These are phyloP conservation scores for Cyclotella kingstonii DNA, from an alignment of 108 stramenopile genomes.

Conservation along the genomic window DNA sequence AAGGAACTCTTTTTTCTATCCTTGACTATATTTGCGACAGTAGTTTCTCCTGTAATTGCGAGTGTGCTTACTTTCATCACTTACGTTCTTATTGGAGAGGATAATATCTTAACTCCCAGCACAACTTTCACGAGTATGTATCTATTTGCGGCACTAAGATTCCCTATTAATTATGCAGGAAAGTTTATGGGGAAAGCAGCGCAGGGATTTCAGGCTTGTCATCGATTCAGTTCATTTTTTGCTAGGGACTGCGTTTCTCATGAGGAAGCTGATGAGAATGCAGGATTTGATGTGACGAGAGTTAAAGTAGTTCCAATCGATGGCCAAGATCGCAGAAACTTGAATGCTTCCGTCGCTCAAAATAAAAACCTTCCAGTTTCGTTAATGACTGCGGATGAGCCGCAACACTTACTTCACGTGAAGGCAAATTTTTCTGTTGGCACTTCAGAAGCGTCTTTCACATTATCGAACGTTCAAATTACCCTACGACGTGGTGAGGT, in stretches of 20 bases:
- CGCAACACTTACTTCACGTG: constrained; percentile 5
- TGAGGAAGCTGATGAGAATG: too few relatives aligned
- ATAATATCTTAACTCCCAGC: constrained; percentile 53
- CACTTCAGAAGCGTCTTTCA: constrained; percentile 39
- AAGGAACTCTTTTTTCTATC: constrained; percentile 71
- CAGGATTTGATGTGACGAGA: constrained; percentile 8
- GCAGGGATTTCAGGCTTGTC: constrained; percentile 62
- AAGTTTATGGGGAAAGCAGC: constrained; percentile 68
- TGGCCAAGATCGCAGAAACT: too few relatives aligned
- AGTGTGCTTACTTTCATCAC: constrained; percentile 65
- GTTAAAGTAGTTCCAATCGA: not conserved
- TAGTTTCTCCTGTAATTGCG: constrained; percentile 67
- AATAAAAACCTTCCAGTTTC: not conserved
- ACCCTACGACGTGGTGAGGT: constrained; percentile 50
- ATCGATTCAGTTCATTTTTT: constrained; percentile 61
- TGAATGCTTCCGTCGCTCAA: not conserved
- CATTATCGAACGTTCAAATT: constrained; percentile 49
- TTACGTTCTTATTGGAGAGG: constrained; percentile 55
- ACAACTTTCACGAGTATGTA: constrained; percentile 69
- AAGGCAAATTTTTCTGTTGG: constrained; percentile 30
- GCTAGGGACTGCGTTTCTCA: too few relatives aligned
- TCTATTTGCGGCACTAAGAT: constrained; percentile 71
- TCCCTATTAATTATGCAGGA: constrained; percentile 82
- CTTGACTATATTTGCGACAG: constrained; percentile 65
- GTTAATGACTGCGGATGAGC: not conserved